Evolutionary conservation across 2,329 filamentous ascomycete species (phyloP).

Genomic region (Monosporascus sp.): DNA sequence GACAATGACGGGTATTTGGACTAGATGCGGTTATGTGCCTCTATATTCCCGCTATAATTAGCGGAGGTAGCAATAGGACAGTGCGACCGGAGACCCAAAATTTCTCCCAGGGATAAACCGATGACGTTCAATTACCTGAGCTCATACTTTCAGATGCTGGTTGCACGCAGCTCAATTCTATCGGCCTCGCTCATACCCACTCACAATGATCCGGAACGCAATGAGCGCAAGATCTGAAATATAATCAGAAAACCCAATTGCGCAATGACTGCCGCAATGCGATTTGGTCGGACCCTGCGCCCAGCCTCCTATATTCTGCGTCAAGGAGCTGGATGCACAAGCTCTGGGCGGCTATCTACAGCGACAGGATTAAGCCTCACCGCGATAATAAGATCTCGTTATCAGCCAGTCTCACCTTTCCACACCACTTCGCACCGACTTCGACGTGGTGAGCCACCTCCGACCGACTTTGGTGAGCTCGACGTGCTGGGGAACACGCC

Average conservation of each 20-base stretch:
- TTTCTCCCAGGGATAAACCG: constrained; percentile 15
- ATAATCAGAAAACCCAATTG: constrained; percentile 5
- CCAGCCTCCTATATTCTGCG: constrained; percentile 9
- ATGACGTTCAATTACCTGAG: constrained; percentile 19
- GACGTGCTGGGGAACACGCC: constrained; percentile 75
- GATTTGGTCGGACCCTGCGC: constrained; percentile 11
- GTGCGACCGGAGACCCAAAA: background rate
- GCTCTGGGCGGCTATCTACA: constrained; percentile 5
- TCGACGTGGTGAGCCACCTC: constrained; percentile 20
- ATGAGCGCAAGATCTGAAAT: background rate
- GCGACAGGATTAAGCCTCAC: background rate
- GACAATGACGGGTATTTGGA: too few relatives aligned
- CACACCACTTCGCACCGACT: constrained; percentile 13
- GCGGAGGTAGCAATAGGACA: background rate
- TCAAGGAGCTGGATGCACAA: constrained; percentile 5
- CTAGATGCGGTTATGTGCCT: background rate
- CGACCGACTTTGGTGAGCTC: constrained; percentile 64
- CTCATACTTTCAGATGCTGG: background rate
- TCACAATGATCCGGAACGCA: background rate
- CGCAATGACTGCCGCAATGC: constrained; percentile 17
- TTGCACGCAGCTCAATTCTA: too few relatives aligned
- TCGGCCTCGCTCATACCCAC: too few relatives aligned
- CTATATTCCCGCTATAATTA: background rate
- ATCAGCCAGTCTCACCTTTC: constrained; percentile 12
- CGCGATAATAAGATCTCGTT: constrained; percentile 1